A percentile compares a stretch with the other conserved stretches of the same genome.
Evolutionary conservation across 169 alveolate species (phyloP).

Genomic region (Plasmodium chabaudi): DNA sequence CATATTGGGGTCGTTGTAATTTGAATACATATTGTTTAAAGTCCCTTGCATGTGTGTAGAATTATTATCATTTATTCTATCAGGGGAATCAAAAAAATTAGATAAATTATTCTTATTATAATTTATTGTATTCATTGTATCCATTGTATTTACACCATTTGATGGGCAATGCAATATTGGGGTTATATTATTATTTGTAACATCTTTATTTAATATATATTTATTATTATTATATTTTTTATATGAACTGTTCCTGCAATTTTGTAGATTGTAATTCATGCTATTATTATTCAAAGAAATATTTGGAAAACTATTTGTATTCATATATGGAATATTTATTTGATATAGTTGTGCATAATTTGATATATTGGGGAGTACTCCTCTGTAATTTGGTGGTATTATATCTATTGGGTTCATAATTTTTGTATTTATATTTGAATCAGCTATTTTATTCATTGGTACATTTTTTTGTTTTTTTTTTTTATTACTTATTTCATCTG

Average conservation of each 20-base stretch:
- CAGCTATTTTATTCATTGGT: not conserved
- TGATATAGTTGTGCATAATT: not conserved
- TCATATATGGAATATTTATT: not conserved
- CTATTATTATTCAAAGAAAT: slow-evolving; percentile 9
- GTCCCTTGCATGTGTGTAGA: not conserved
- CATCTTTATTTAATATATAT: slow-evolving; percentile 18
- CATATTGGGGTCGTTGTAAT: slow-evolving; percentile 17
- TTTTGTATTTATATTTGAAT: not conserved
- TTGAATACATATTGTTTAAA: slow-evolving; percentile 18
- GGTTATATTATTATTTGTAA: slow-evolving; percentile 11
- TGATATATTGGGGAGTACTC: not conserved
- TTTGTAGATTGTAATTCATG: slow-evolving; percentile 2
- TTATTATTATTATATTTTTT: not conserved
- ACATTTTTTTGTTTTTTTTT: not conserved
- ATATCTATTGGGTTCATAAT: not conserved
- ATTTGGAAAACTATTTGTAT: slow-evolving; percentile 1
- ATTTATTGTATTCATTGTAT: slow-evolving; percentile 5
- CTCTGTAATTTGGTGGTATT: not conserved
- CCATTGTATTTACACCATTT: no score
- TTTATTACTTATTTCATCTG: not conserved
- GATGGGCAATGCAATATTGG: slow-evolving; percentile 2
- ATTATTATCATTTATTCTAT: slow-evolving; percentile 21
- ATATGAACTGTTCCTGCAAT: not conserved
- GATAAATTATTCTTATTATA: slow-evolving; percentile 22
- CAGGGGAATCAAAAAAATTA: slow-evolving; percentile 8